These are phyloP conservation scores for Pharus latifolius DNA, from an alignment of 176 grass and related monocot species.

Conservation along the genomic window DNA sequence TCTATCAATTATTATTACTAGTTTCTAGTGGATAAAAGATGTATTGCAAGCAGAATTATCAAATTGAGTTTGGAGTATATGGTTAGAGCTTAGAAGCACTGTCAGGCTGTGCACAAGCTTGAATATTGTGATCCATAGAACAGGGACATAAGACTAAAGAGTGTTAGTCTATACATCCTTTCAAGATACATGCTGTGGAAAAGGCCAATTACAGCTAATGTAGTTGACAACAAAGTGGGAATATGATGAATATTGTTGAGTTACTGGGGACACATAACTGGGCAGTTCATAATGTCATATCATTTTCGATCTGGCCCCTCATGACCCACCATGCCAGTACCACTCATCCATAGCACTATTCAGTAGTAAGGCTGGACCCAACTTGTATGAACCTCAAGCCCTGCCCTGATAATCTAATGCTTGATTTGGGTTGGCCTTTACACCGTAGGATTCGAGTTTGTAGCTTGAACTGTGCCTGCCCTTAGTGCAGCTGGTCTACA, in stretches of 20 bases:
- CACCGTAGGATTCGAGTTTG: not conserved
- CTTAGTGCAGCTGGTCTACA: not conserved
- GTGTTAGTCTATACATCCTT: not conserved
- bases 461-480: not conserved
- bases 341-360: not conserved
- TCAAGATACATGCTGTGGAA: not conserved
- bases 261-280: not conserved
- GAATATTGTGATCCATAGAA: not conserved
- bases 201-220: not conserved
- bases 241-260: not conserved
- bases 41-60: not conserved
- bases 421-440: not conserved
- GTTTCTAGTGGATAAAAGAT: not conserved
- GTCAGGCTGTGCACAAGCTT: not conserved
- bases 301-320: not conserved
- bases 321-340: not conserved
- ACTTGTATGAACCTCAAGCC: not conserved
- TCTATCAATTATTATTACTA: not conserved
- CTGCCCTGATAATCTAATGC: not conserved
- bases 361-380: not conserved
- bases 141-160: not conserved
- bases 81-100: not conserved
- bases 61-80: not conserved
- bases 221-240: not conserved
- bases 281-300: too few relatives aligned